Percentiles rank a stretch among this genome's conserved stretches.
These are phyloP conservation scores for Clonostachys byssicola DNA, from an alignment of 2,329 filamentous ascomycete genomes.

Conservation along the genomic window DNA sequence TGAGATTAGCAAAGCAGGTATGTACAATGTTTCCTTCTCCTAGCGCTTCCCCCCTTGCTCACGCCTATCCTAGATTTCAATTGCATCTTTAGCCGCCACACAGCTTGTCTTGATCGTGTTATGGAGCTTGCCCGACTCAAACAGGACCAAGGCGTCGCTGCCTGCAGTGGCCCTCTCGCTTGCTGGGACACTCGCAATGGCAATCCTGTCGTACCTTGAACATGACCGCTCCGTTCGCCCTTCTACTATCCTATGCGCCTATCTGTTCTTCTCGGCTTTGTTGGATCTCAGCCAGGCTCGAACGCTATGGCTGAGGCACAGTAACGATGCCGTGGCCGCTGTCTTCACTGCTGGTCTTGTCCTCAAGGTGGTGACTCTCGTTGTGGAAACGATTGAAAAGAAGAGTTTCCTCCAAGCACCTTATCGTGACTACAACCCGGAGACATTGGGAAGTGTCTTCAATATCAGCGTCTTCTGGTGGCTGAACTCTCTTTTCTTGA, in stretches of 20 bases:
- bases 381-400: conserved; percentile 21
- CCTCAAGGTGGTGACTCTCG: conserved; percentile 17
- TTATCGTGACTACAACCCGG: conserved; percentile 13
- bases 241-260: conserved; percentile 19
- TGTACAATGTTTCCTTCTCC: too few species aligned
- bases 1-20: neutral
- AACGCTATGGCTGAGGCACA: conserved; percentile 20
- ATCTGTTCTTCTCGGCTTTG: conserved; percentile 18
- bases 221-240: conserved; percentile 21
- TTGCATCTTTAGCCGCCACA: neutral
- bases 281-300: conserved; percentile 20
- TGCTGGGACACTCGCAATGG: conserved; percentile 14
- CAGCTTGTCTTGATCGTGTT: conserved; percentile 3
- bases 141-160: conserved; percentile 2
- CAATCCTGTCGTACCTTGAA: conserved; percentile 20
- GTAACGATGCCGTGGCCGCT: conserved; percentile 9
- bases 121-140: neutral
- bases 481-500: conserved; percentile 19
- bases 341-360: conserved; percentile 15
- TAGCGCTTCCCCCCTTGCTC: too few species aligned
- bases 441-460: conserved; percentile 24
- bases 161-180: conserved; percentile 6
- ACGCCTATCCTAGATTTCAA: neutral
- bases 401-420: conserved; percentile 9
- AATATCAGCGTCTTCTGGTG: conserved; percentile 25